Conservation (phyloP, 1,139 yeast species). For the Nakaseomyces kungkrabaensis region DNA sequence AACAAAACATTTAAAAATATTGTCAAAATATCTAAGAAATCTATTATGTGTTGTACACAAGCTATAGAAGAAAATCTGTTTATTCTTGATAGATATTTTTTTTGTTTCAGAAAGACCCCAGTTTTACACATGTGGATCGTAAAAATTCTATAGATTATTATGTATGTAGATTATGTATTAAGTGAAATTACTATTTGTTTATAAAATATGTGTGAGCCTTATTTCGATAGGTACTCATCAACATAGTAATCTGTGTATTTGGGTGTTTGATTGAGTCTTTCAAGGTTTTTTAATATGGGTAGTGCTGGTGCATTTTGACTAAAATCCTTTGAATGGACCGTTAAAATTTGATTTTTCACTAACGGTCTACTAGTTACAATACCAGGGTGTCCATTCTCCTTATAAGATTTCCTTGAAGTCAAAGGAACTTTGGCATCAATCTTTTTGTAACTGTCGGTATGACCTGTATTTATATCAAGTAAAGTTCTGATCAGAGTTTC, state of each 20-base stretch:
- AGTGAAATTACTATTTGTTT: neutral
- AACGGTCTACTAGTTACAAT: conserved; percentile 46
- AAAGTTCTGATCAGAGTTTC: conserved; percentile 2
- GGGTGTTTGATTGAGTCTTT: conserved; percentile 39
- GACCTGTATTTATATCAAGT: conserved; percentile 19
- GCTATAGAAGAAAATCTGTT: neutral
- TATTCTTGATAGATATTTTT: neutral
- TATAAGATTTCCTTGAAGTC: conserved; percentile 8
- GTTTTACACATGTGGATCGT: neutral
- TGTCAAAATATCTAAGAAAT: neutral
- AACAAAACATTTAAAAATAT: neutral
- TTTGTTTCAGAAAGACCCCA: neutral
- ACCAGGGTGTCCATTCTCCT: conserved; percentile 55
- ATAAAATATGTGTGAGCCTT: neutral
- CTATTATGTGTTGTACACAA: neutral
- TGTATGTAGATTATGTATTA: neutral
- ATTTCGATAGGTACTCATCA: conserved; percentile 7
- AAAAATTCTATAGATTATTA: neutral
- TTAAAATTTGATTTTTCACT: conserved; percentile 39
- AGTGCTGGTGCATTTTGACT: conserved; percentile 32
- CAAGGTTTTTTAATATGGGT: conserved; percentile 55
- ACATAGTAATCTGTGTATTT: conserved; percentile 11
- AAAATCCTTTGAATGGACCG: conserved; percentile 19
- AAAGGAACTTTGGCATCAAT: conserved; percentile 20
- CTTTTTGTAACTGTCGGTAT: conserved; percentile 20